These are phyloP conservation scores for Lophiotrema nucula DNA, from an alignment of 495 filamentous ascomycete species.

Conservation along the genomic window DNA sequence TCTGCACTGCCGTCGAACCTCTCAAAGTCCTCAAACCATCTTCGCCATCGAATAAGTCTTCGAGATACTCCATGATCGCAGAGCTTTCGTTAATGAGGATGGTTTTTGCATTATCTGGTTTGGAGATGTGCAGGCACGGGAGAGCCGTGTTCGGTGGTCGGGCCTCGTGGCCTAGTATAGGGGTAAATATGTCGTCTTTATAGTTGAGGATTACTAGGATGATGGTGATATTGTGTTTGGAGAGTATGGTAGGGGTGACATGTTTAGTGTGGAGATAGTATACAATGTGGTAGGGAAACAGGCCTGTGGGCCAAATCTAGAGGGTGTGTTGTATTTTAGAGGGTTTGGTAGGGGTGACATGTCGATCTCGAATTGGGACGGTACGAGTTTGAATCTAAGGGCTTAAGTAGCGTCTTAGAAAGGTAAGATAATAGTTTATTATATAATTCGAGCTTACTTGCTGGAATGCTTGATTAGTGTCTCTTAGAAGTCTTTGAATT, in stretches of 20 bases:
- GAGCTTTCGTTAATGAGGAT: background rate
- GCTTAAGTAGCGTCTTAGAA: no score
- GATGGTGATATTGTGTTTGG: slow-evolving; percentile 8
- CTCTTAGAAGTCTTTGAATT: no score
- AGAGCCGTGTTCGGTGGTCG: background rate
- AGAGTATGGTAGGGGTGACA: slow-evolving; percentile 2
- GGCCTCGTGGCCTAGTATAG: background rate
- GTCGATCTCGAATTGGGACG: no score
- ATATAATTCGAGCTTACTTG: no score
- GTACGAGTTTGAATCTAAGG: no score
- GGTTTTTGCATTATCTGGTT: background rate
- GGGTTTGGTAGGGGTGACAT: background rate
- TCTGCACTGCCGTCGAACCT: slow-evolving; percentile 8
- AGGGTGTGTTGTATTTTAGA: slow-evolving; percentile 2
- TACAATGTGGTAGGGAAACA: slow-evolving; percentile 15
- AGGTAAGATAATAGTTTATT: no score
- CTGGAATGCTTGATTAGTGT: no score
- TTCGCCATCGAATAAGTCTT: slow-evolving; percentile 1
- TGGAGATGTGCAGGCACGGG: slow-evolving; percentile 10
- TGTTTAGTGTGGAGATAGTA: slow-evolving; percentile 20
- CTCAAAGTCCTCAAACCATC: background rate
- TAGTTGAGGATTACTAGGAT: slow-evolving; percentile 1
- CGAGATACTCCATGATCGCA: slow-evolving; percentile 20
- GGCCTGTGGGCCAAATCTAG: slow-evolving; percentile 20
- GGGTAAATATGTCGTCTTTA: background rate